Base-by-base conservation (phyloP, 2,329 filamentous ascomycete species). In the Diaporthe sp. region DNA sequence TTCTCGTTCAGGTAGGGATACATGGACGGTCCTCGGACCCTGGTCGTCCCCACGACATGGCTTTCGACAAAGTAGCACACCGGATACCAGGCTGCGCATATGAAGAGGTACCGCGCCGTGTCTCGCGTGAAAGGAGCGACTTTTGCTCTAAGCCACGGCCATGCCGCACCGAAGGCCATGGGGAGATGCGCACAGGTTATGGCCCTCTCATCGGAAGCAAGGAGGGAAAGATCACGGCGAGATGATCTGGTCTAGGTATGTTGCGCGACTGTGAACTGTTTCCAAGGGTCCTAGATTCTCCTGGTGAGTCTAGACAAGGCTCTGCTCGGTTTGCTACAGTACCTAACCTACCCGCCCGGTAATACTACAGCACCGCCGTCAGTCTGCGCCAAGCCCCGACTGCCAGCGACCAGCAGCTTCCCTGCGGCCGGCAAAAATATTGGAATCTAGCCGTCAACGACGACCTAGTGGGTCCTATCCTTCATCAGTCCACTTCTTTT, bases 1-100 rank as follows among this genome's bases (percentile, higher is more conserved):
- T 92, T 89, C 75, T 91, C 87, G 80, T 96, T 96, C 73, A 96
- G 86, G 77, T 92, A 93, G 1, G 94, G 94, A 73, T 93, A 93
- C 94, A 97, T 97, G 28, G 93, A 95, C 28, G 87, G 83, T 2
- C 92, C 92, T 49, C 87, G 86, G 76, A 94, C 89, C 75, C 85
- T 84, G 4, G 88, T 89, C 60, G 92, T 77, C 78, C 92, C 90
- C 31, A 88, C 90, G 51, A 94, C 88, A 79, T 92, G 87, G 46
- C 88, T 85, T 79, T 92, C 90, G 84, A 93, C 88, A 82, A 89
- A 90, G 75, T 92, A 87, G 67, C 90, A 84, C 19, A 90, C 88
- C 1, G 92, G 92, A 34, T 93, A 83, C 90, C 92, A 93, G 34
- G 90, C 89, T 71, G 88, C 87, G 76, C 91, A 85, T 67, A 87